Evolutionary conservation across 1,139 yeast species (phyloP), one percentile per base, ranked within the genome.

Genomic region (Yamadazyma oceani): DNA sequence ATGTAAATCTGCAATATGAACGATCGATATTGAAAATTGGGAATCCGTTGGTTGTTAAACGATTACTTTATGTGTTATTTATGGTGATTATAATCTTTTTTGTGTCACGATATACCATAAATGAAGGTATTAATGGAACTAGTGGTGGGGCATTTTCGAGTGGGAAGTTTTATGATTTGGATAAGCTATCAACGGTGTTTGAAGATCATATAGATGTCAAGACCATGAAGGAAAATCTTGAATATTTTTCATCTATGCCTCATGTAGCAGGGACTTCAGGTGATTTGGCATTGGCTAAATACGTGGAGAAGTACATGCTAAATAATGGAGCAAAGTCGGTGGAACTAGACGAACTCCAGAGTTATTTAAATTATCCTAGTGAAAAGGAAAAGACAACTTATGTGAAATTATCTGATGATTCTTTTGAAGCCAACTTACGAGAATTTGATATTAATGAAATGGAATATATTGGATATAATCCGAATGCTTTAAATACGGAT

Each of bases 201-300:
- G 64, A 64, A 12, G 64, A 66, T 19, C 70, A 72, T 28, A 71
- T 88, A 19, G 82, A 80, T 49, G 58, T 71, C 5, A 72, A 74
- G n/a, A 57, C 73, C 26, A 71, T 92, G 64, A 81, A 81, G 52
- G 85, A 80, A 40, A 80, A 83, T 42, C 58, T 86, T 46, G 86
- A 87, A 51, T 89, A 88, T 54, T 57, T 92, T 26, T 79, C 92
- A 12, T 78, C 88, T 2, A 78, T 89, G 79, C 89, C 96, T 1
- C 97, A 89, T 57, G 62, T 82, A 45, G 81, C 96, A 0, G 97
- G 97, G 2, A 82, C 97, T 2, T 77, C 78, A 14, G 97, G 96
- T 13, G 97, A 89, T 55, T 60, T 79, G 42, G 73, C 88, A 0
- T 62, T 88, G 26, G 82, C 88, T 1, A 69, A 73, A 43, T 88